Percentiles rank a stretch among this genome's conserved stretches.
These are phyloP conservation scores for Rhodotorula sp. DNA, from an alignment of 1,284 basidiomycete genomes.

Conservation along the genomic window DNA sequence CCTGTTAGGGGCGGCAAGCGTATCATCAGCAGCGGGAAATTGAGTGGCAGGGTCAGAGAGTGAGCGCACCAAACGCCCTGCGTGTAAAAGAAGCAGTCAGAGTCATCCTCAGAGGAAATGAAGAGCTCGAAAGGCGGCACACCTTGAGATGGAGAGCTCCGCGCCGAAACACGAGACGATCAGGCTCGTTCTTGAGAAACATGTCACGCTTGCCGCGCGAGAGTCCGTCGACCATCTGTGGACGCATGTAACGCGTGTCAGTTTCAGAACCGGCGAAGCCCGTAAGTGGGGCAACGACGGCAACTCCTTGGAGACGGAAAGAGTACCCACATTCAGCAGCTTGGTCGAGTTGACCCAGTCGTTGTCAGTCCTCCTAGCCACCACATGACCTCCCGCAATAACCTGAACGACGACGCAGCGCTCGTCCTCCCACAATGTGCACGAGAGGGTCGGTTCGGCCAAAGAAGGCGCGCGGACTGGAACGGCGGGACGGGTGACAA, in stretches of 20 bases:
- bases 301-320: not conserved
- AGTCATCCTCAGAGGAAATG: too few species aligned
- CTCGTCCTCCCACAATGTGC: conserved; percentile 35
- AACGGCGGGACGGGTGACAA: too few species aligned
- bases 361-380: conserved; percentile 33
- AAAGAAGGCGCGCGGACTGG: too few species aligned
- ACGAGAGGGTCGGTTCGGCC: not conserved
- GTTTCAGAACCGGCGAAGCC: too few species aligned
- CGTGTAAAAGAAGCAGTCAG: not conserved
- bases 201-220: conserved; percentile 41
- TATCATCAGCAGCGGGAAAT: not conserved
- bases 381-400: conserved; percentile 15
- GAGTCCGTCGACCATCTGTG: conserved; percentile 19
- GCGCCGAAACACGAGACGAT: conserved; percentile 31
- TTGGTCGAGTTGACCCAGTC: conserved; percentile 43
- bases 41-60: not conserved
- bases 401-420: conserved; percentile 25
- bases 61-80: conserved; percentile 15
- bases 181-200: conserved; percentile 39
- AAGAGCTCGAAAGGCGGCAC: not conserved
- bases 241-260: too few species aligned
- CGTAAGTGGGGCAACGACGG: too few species aligned
- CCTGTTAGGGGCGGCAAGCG: conserved; percentile 3
- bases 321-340: conserved; percentile 33
- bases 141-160: conserved; percentile 40